These are phyloP conservation scores for Penstemon davidsonii DNA, from an alignment of 257 asterid species.

Conservation along the genomic window DNA sequence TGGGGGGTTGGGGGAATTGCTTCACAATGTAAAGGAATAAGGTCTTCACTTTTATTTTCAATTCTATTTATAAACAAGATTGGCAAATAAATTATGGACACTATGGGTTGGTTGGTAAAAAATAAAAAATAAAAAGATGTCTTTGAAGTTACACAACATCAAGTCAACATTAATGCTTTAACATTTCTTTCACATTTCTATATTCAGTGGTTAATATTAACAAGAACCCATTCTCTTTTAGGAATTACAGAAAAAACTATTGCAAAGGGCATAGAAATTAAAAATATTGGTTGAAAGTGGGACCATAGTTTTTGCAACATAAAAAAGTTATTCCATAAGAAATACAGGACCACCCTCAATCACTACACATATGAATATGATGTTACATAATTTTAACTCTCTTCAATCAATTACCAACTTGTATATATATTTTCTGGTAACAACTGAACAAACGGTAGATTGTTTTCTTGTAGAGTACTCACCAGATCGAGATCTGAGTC, in stretches of 20 bases:
- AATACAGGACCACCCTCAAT: slow-evolving; percentile 39
- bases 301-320: slow-evolving; percentile 30
- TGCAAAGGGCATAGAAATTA: slow-evolving; percentile 2
- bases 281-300: slow-evolving; percentile 33
- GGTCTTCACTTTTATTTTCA: slow-evolving; percentile 30
- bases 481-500: no score
- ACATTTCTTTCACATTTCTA: not conserved
- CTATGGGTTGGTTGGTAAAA: no score
- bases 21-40: slow-evolving; percentile 11
- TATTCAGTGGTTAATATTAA: not conserved
- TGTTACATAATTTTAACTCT: slow-evolving; percentile 24
- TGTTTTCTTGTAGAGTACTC: no score
- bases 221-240: not conserved
- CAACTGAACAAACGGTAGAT: not conserved
- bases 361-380: slow-evolving; percentile 10
- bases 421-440: not conserved
- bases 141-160: not conserved
- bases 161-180: no score
- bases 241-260: not conserved
- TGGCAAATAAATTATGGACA: slow-evolving; percentile 12
- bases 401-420: not conserved
- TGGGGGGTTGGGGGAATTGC: slow-evolving; percentile 13
- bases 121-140: not conserved
- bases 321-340: slow-evolving; percentile 31
- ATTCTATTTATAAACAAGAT: slow-evolving; percentile 41